Evolutionary conservation across 352 stramenopile genomes (phyloP).

Genomic region (Peronospora tabacina): DNA sequence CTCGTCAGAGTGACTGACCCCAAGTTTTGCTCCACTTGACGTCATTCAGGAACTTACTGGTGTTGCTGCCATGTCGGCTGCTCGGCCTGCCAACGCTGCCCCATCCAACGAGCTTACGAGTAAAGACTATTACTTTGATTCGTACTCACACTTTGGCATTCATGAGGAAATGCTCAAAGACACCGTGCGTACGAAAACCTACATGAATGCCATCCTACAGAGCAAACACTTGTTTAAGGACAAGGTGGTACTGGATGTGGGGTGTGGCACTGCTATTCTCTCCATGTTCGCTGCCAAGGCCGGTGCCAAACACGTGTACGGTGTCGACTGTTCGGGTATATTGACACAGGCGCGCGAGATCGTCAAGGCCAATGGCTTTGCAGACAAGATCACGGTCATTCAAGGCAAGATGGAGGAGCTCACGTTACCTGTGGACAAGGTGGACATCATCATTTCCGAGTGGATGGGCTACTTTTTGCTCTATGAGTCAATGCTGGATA

Average conservation of each 20-base stretch:
- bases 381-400: conserved; percentile 91
- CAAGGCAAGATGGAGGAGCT: conserved; percentile 92
- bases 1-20: conserved; percentile 7
- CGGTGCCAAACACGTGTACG: conserved; percentile 89
- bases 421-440: conserved; percentile 87
- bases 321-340: conserved; percentile 93
- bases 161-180: conserved; percentile 99
- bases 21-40: conserved; percentile 6
- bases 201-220: conserved; percentile 96
- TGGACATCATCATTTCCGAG: conserved; percentile 98
- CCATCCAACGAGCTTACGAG: conserved; percentile 64
- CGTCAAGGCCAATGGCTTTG: conserved; percentile 91
- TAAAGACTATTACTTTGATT: conserved; percentile 98
- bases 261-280: conserved; percentile 94
- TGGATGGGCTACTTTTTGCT: conserved; percentile 98
- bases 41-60: conserved; percentile 7
- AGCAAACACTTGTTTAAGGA: conserved; percentile 95
- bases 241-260: conserved; percentile 95
- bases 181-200: conserved; percentile 93
- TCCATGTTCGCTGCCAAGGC: conserved; percentile 95
- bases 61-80: conserved; percentile 28
- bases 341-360: conserved; percentile 92
- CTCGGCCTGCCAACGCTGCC: conserved; percentile 15
- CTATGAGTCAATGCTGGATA: conserved; percentile 98
- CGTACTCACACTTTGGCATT: conserved; percentile 97